Evolutionary conservation across 2,329 filamentous ascomycete genomes (phyloP), one percentile per base, ranked within the genome.

Genomic region (Diaporthe citrichinensis): DNA sequence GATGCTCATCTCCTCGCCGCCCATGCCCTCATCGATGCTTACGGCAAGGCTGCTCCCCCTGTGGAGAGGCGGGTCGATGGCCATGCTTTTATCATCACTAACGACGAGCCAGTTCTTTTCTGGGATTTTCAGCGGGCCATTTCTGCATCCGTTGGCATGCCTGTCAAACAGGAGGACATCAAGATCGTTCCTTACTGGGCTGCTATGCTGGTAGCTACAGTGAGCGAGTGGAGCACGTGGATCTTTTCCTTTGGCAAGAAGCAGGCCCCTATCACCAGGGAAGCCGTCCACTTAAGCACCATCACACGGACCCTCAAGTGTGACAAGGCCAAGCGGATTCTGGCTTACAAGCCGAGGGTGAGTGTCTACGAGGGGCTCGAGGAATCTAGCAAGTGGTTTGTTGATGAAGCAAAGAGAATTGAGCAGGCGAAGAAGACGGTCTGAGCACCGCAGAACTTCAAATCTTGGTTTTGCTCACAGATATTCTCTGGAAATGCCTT

Each of bases 41-140:
- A 78, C 34, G 73, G 78, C 31, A 75, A 78, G 23, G 76, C 78
- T 49, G 61, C 76, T 34, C 77, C 73, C 15, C 31, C 72, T 31
- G 10, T 31, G 10, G 78, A 79, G 9, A 73, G 58, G 31, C 75
- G 75, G 44, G 79, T 84, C 23, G 82, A 82, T 46, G 83, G 83
- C 14, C 77, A 84, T 78, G 79, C 81, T 23, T 84, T 84, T 77
- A 78, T 82, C 74, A 79, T 84, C 67, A 83, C 82, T 71, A 82
- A 84, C 73, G 81, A 80, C 28, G 74, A 81, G 67, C 82, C 79
- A 2, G 69, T 80, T 14, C 76, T 77, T 17, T 84, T 84, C 77
- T 84, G 82, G 82, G 80, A 81, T 25, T 84, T 82, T 68, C 75
- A 78, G 15, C 78, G 80, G 20, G 58, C 77, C n/a, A 71, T 79